Evolutionary conservation across 176 grass and related monocot genomes (phyloP).

Genomic region (Pontederia paniculata): DNA sequence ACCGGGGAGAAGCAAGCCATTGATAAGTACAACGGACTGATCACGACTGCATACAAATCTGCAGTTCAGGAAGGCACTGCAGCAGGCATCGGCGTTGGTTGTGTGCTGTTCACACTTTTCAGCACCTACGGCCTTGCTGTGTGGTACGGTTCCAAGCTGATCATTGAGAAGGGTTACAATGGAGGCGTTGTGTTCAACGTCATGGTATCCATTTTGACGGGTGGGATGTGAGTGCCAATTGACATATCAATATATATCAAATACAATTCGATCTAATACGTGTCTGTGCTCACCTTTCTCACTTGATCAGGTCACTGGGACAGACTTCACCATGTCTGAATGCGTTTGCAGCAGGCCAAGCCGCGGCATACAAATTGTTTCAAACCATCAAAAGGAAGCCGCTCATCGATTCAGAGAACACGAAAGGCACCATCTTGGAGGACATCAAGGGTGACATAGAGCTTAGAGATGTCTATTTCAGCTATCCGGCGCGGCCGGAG

Average conservation of each 20-base stretch:
- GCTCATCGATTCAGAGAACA: constrained; percentile 47
- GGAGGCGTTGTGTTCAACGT: constrained; percentile 64
- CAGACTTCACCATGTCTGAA: constrained; percentile 78
- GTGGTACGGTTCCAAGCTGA: constrained; percentile 68
- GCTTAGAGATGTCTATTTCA: constrained; percentile 46
- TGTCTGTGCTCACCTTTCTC: too few relatives aligned
- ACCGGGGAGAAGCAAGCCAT: constrained; percentile 57
- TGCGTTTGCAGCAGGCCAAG: constrained; percentile 69
- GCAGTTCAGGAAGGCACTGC: constrained; percentile 36
- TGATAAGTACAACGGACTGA: constrained; percentile 42
- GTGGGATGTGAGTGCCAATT: constrained; percentile 52
- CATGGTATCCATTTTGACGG: constrained; percentile 52
- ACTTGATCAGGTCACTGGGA: constrained; percentile 42
- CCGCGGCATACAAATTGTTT: constrained; percentile 80
- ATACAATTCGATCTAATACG: too few relatives aligned
- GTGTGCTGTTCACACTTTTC: constrained; percentile 43
- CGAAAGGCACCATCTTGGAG: constrained; percentile 37
- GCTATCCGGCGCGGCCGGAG: constrained; percentile 50
- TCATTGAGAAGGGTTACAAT: constrained; percentile 59
- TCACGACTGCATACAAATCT: constrained; percentile 48
- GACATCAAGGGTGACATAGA: constrained; percentile 72
- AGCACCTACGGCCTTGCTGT: constrained; percentile 58
- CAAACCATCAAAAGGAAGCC: constrained; percentile 77
- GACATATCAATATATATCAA: neutral
- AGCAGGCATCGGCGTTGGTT: constrained; percentile 45